Evolutionary conservation across 345 rosid genomes (phyloP), one percentile per base, ranked within the genome.

Genomic region (Heritiera littoralis): DNA sequence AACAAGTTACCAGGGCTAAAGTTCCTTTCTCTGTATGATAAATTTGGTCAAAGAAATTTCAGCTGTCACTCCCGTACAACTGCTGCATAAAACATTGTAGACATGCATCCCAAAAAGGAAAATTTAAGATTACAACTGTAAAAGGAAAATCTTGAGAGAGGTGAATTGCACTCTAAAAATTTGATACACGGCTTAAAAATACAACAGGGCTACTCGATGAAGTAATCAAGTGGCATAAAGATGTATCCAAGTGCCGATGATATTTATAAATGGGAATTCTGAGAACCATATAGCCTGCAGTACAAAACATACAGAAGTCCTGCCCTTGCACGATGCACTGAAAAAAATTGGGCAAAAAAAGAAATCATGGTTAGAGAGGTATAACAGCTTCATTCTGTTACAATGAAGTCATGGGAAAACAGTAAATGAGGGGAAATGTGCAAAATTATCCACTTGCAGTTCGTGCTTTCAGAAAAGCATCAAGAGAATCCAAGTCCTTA

Each of bases 301-400:
- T 67, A 43, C 72, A 63, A 74, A 69, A 60, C 64, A 38, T 23
- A 11, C n/a, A 43, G 40, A 11, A 61, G 14, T 41, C 66, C 13
- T 32, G 17, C 60, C 58, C 80, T 54, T 63, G 40, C 81, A 61
- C 9, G n/a, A 18, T 73, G 56, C 66, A 61, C 81, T 75, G 82
- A 61, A 60, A 40, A 66, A 58, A 54, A 15, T 30, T 14, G 14
- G 41, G 40, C 66, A 17, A 61, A 40, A 6, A 51, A 52, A 43
- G 3, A 13, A 41, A 73, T 18, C 12, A 56, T 2, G 17, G 52
- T 66, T 51, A 77, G 65, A 61, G 17, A 11, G 14, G 18, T 49
- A 9, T 40, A 66, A 7, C 3, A 3, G 28, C 28, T 23, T 23
- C 28, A 23, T 23, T 23, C 0, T 23, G 40, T 55, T n/a, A 12